Evolutionary conservation across 768 basidiomycete species (phyloP).

Genomic region (Tricholomella constricta): DNA sequence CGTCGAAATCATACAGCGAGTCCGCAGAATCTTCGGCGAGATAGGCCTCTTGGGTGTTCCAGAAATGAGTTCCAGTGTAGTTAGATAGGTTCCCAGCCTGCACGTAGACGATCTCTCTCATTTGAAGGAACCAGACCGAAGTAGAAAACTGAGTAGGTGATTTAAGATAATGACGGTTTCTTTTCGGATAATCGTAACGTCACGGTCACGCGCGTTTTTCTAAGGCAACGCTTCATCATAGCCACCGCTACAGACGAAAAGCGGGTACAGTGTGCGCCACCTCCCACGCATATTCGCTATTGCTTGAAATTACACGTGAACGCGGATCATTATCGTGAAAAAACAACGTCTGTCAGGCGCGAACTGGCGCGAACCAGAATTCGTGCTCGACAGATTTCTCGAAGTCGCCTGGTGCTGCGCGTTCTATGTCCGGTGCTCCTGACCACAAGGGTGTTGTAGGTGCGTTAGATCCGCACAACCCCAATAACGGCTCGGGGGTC

Average conservation of each 20-base stretch:
- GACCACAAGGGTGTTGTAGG: not conserved
- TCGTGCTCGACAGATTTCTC: not conserved
- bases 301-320: not conserved
- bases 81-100: slow-evolving; percentile 73
- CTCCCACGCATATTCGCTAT: not conserved
- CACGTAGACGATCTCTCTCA: slow-evolving; percentile 80
- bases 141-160: not conserved
- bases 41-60: slow-evolving; percentile 80
- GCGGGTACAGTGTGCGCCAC: slow-evolving; percentile 10
- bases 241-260: too few relatives aligned
- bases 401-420: not conserved
- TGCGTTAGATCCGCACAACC: not conserved
- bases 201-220: slow-evolving; percentile 7
- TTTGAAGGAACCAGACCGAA: slow-evolving; percentile 24
- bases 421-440: slow-evolving; percentile 10
- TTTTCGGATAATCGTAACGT: slow-evolving; percentile 14
- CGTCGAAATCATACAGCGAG: slow-evolving; percentile 46
- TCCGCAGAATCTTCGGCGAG: slow-evolving; percentile 49
- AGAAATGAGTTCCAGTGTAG: slow-evolving; percentile 74
- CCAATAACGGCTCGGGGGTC: not conserved
- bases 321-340: not conserved
- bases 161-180: not conserved
- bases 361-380: not conserved
- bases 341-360: not conserved
- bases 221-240: too few relatives aligned